A percentile compares a stretch with the other conserved stretches of the same genome.
These are phyloP conservation scores for Lumnitzera racemosa DNA, from an alignment of 345 rosid genomes.

Conservation along the genomic window DNA sequence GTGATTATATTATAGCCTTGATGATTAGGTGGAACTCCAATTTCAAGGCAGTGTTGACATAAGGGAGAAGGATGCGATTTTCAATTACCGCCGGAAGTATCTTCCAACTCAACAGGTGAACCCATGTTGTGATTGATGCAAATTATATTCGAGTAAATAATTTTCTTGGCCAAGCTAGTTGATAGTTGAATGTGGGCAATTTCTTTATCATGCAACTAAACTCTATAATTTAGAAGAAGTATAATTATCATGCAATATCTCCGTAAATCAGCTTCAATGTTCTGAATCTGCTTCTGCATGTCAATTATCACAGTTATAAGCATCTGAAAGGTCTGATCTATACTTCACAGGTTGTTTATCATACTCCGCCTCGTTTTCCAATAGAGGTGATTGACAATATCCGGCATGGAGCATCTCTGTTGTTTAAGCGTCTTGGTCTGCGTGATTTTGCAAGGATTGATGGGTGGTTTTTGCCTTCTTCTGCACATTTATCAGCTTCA, in stretches of 20 bases:
- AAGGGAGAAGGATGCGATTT: conserved; percentile 66
- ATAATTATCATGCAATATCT: background rate
- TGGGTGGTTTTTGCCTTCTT: conserved; percentile 88
- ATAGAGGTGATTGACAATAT: conserved; percentile 56
- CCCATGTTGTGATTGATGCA: background rate
- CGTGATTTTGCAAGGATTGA: conserved; percentile 92
- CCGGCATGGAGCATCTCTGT: conserved; percentile 72
- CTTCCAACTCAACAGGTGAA: conserved; percentile 92
- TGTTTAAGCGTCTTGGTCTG: conserved; percentile 66
- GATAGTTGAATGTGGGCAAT: no score
- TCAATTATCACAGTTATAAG: background rate
- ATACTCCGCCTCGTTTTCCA: conserved; percentile 95
- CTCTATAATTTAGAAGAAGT: conserved; percentile 4
- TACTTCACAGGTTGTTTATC: conserved; percentile 72
- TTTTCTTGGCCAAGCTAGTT: no score
- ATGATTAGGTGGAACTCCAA: conserved; percentile 80
- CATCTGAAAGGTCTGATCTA: conserved; percentile 4
- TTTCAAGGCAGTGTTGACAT: conserved; percentile 51
- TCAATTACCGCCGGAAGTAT: conserved; percentile 89
- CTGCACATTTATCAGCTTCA: conserved; percentile 29
- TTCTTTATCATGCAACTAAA: background rate
- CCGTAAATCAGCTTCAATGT: background rate
- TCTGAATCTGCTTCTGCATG: background rate
- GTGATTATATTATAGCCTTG: conserved; percentile 13
- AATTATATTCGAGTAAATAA: no score